Evolutionary conservation across 2,329 filamentous ascomycete genomes (phyloP).

Genomic region (Ophiostoma perfectum): DNA sequence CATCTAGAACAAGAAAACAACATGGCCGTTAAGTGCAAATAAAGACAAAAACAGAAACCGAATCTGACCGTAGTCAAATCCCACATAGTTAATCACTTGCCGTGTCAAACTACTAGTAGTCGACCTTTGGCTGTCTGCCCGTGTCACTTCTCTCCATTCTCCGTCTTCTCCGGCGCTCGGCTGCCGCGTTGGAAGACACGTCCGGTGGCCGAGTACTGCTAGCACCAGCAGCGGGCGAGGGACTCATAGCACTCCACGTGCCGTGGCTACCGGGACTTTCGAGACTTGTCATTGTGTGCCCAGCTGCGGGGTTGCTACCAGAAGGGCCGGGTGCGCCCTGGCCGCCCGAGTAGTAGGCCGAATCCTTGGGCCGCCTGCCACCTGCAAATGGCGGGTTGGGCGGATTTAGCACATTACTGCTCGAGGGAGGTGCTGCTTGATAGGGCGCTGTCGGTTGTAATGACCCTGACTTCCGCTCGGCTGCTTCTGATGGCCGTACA

Average conservation of each 20-base stretch:
- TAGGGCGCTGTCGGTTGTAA: neutral
- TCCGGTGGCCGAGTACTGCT: conserved; percentile 18
- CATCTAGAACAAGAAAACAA: conserved; percentile 6
- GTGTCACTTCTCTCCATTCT: conserved; percentile 46
- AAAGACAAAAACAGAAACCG: neutral
- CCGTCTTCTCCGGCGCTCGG: conserved; percentile 52
- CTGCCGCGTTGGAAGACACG: conserved; percentile 33
- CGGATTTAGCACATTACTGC: conserved; percentile 42
- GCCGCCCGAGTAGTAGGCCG: conserved; percentile 55
- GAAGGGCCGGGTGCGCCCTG: conserved; percentile 38
- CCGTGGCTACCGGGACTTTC: conserved; percentile 45
- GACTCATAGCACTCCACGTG: conserved; percentile 51
- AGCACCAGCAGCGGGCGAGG: conserved; percentile 32
- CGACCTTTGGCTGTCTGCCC: conserved; percentile 33
- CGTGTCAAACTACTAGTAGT: conserved; percentile 25
- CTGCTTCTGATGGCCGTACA: conserved; percentile 40
- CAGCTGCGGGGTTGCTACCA: conserved; percentile 36
- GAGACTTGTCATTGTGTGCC: conserved; percentile 44
- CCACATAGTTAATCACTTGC: neutral
- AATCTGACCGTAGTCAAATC: neutral
- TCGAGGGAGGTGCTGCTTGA: conserved; percentile 22
- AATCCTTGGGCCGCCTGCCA: conserved; percentile 51
- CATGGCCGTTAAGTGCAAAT: neutral
- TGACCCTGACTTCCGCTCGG: conserved; percentile 14
- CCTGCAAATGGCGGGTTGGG: conserved; percentile 54